Evolutionary conservation across 768 basidiomycete species (phyloP), one percentile per base, ranked within the genome.

Genomic region (Boletus subcaerulescens): DNA sequence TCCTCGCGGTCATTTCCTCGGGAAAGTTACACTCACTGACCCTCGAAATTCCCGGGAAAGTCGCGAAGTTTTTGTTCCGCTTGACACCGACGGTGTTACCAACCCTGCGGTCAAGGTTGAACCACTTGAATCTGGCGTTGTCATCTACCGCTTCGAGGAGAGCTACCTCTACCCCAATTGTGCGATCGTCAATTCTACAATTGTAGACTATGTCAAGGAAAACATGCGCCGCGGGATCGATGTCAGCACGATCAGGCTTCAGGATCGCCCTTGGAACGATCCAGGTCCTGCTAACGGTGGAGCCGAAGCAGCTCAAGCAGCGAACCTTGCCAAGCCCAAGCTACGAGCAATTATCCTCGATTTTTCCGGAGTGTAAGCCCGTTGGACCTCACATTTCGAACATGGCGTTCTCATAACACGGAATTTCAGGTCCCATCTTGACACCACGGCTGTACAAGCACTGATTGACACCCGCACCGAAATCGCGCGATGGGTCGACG

Each of bases 241-340:
- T 69, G 77, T 89, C 70, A 77, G 78, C 49, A 64, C 72, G n/a
- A 75, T 91, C 57, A 80, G 72, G 52, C 71, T 83, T 43, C 77
- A 80, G 57, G 93, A 96, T 67, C 83, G 94, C 41, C 81, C 91
- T 13, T 99, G 96, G 96, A 99, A 99, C 66, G 94, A 97, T 62
- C 86, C 91, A 11, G 91, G 92, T 26, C 89, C 90, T 18, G 62
- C 69, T 47, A 75, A 77, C 17, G 76, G 78, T 14, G 74, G 75
- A 5, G 72, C 71, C 0, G 74, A 64, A 0, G 78, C 74, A 24
- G 83, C 84, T 39, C 80, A 77, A 56, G 71, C 63, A 45, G 74
- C 72, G 15, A 73, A 76, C 39, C 81, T 89, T 56, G 65, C 74
- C 26, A 84, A 80, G 64, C 92, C 95, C 0, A 66, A 75, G 20